Evolutionary conservation across 1,284 basidiomycete genomes (phyloP).

Genomic region (Fomitopsis pinicola): DNA sequence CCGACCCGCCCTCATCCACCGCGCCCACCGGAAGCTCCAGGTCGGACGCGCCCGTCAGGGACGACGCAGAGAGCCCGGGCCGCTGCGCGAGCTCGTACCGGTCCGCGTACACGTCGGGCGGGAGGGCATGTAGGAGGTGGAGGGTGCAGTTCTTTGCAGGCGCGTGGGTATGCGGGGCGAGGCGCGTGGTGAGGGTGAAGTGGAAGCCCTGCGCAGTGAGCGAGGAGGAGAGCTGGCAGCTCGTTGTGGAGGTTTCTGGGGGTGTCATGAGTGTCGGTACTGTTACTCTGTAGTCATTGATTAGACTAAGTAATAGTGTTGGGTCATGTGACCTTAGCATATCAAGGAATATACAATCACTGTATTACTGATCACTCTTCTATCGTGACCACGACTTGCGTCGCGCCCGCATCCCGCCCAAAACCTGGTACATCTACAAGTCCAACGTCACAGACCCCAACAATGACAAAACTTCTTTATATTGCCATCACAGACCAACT

Average conservation of each 20-base stretch:
- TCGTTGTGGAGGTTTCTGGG: neutral
- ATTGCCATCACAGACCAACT: no score
- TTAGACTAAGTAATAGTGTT: no score
- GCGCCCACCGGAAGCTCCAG: constrained; percentile 47
- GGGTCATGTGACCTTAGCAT: no score
- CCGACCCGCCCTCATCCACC: constrained; percentile 28
- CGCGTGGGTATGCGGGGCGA: constrained; percentile 4
- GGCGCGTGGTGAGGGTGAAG: constrained; percentile 20
- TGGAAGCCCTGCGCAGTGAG: constrained; percentile 26
- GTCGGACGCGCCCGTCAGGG: constrained; percentile 38
- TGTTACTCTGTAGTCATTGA: no score
- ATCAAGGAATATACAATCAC: no score
- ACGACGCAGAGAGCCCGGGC: constrained; percentile 34
- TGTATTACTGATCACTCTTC: no score
- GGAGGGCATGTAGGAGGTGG: constrained; percentile 38
- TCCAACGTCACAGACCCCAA: no score
- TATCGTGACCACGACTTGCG: no score
- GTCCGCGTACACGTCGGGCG: constrained; percentile 45
- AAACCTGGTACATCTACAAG: no score
- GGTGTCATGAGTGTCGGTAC: no score
- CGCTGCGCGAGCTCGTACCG: constrained; percentile 48
- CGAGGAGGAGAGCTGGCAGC: constrained; percentile 5
- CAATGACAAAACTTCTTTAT: no score
- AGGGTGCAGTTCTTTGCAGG: constrained; percentile 28
- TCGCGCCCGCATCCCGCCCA: no score